Conservation (phyloP, 2,329 filamentous ascomycete genomes). For the Aschersonia sp. region DNA sequence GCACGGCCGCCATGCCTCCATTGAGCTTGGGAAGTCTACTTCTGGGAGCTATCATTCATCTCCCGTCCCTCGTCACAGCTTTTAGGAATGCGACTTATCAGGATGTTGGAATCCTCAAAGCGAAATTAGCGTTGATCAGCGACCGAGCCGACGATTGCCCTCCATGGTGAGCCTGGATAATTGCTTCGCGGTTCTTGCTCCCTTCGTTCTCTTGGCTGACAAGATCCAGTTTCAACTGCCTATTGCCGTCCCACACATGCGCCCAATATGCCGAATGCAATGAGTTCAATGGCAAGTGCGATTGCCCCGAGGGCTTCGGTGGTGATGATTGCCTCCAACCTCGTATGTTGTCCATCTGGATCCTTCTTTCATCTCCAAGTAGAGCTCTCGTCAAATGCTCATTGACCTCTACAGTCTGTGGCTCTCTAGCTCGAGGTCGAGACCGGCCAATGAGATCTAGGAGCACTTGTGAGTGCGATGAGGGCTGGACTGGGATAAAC, state of each 20-base stretch:
- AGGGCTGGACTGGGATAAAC: slow-evolving; percentile 94
- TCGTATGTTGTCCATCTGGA: slow-evolving; percentile 26
- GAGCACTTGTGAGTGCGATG: slow-evolving; percentile 67
- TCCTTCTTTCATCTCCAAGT: not conserved
- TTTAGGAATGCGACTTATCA: slow-evolving; percentile 42
- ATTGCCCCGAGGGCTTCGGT: slow-evolving; percentile 82
- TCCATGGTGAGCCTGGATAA: slow-evolving; percentile 42
- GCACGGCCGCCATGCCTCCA: slow-evolving; percentile 22
- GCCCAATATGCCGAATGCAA: slow-evolving; percentile 85
- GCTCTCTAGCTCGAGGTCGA: slow-evolving; percentile 67
- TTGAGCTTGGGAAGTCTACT: slow-evolving; percentile 21
- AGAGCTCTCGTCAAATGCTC: too few relatives aligned
- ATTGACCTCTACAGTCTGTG: slow-evolving; percentile 47
- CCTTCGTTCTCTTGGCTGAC: slow-evolving; percentile 9
- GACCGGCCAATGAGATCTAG: slow-evolving; percentile 63
- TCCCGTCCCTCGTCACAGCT: slow-evolving; percentile 25
- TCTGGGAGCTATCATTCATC: slow-evolving; percentile 21
- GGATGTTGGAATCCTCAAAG: slow-evolving; percentile 43
- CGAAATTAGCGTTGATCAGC: slow-evolving; percentile 55
- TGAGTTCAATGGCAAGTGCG: slow-evolving; percentile 79
- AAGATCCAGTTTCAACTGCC: slow-evolving; percentile 77
- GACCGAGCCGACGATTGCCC: slow-evolving; percentile 65
- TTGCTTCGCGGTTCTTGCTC: slow-evolving; percentile 4
- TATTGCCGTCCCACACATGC: slow-evolving; percentile 82
- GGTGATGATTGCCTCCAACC: slow-evolving; percentile 87